Evolutionary conservation across 1,284 basidiomycete genomes (phyloP), one percentile per base, ranked within the genome.

Genomic region (Ustilago hordei): DNA sequence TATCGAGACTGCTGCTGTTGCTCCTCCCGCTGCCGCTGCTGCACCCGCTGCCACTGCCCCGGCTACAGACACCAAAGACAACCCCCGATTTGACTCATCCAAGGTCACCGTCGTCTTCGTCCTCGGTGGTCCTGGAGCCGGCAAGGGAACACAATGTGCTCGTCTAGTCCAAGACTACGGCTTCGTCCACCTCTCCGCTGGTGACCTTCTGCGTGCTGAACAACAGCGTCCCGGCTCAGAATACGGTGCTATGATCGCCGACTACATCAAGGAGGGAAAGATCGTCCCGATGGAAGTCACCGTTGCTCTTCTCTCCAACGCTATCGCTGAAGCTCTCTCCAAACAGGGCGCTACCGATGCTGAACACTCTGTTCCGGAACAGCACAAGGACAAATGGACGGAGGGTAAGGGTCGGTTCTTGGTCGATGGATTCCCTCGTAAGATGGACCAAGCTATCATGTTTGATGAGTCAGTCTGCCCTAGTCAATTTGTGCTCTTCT

Each of bases 271-370:
- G 70, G 95, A 96, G 87, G 97, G 97, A 65, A 91, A 89, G 75
- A 97, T 99, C 82, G 97, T 99, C 6, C 97, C 97, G 5, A 94
- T 94, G 91, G 93, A 98, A 85, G 93, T 99, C 68, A 99, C 97
- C 38, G 91, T 99, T 86, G 95, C 95, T 87, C 91, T 99, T 38
- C 89, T 99, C 71, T 91, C 95, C 88, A 96, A 94, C 85, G 95
- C 96, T 15, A 99, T 99, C 92, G 84, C 87, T 41, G 90, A 88
- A 52, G 91, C 91, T 11, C 87, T 96, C 52, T 41, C 86, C 19
- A 57, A 68, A 34, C 62, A 72, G 28, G 78, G 67, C 52, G 63
- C 28, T 34, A 64, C 66, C 31, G 58, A 68, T 0, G 68, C 72
- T 4, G 70, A 63, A 15, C 64, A 71, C 58, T 36, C 68, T 19